These are phyloP conservation scores for Periconia sp. DNA, from an alignment of 2,329 filamentous ascomycete genomes.

Conservation along the genomic window DNA sequence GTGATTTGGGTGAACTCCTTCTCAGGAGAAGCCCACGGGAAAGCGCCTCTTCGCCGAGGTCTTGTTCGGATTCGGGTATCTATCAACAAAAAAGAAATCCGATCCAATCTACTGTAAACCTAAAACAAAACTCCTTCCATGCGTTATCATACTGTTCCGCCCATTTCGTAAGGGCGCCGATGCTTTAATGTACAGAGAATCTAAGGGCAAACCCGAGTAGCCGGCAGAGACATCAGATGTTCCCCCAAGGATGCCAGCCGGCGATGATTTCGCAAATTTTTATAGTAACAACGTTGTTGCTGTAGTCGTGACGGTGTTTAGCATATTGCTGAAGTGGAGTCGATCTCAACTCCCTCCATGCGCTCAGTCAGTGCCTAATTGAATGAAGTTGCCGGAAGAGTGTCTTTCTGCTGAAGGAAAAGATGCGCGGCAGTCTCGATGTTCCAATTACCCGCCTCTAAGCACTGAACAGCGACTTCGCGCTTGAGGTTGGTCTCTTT, in stretches of 20 bases:
- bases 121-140: not conserved
- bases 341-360: constrained; percentile 1
- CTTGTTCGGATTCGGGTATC: constrained; percentile 3
- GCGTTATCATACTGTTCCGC: not conserved
- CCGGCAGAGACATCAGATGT: not conserved
- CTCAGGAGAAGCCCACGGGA: not conserved
- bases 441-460: constrained; percentile 81
- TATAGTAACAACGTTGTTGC: not conserved
- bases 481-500: constrained; percentile 80
- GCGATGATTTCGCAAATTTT: not conserved
- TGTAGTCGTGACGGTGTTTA: not conserved
- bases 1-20: not conserved
- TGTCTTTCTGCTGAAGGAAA: constrained; percentile 75
- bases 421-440: constrained; percentile 74
- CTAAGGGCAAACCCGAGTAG: not conserved
- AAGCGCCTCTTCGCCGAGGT: not conserved
- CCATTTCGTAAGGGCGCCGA: not conserved
- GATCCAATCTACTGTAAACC: not conserved
- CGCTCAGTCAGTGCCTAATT: constrained; percentile 20
- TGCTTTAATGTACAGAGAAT: too few relatives aligned
- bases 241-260: not conserved
- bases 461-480: constrained; percentile 79
- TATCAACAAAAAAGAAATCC: not conserved
- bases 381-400: constrained; percentile 52
- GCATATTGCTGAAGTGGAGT: too few relatives aligned